These are phyloP conservation scores for Spergularia marina DNA, from an alignment of 148 eudicot genomes.

Conservation along the genomic window DNA sequence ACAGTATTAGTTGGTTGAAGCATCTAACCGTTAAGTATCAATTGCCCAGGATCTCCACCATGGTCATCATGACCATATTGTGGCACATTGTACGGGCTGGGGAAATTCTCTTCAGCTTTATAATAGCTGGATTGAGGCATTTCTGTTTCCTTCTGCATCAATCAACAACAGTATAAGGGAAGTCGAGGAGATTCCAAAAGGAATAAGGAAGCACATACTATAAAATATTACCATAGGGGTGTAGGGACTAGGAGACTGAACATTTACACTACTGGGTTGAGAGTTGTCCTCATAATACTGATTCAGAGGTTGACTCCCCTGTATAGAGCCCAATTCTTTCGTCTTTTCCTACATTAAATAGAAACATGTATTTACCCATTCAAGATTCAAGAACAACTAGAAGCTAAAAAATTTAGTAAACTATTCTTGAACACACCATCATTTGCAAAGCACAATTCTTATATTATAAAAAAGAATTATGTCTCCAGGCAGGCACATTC, in stretches of 20 bases:
- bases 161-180: conserved; percentile 4
- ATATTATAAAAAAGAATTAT: no score
- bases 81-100: conserved; percentile 25
- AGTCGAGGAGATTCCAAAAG: background rate
- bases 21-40: conserved; percentile 31
- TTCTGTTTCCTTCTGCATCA: conserved; percentile 46
- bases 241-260: conserved; percentile 30
- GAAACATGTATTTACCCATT: conserved; percentile 5
- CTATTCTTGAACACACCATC: no score
- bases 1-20: conserved; percentile 20
- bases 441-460: no score
- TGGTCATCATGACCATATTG: conserved; percentile 36
- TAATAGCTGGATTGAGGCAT: conserved; percentile 29
- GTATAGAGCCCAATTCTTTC: conserved; percentile 42
- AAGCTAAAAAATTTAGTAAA: no score
- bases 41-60: conserved; percentile 28
- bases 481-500: no score
- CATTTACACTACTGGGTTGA: conserved; percentile 27
- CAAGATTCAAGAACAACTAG: background rate
- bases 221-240: conserved; percentile 36
- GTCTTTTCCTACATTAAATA: conserved; percentile 45
- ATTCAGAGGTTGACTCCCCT: conserved; percentile 36
- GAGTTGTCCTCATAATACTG: conserved; percentile 36
- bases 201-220: background rate
- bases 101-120: conserved; percentile 31